Conservation (phyloP, 129 eudicot genomes). For the Flaveria bidentis region DNA sequence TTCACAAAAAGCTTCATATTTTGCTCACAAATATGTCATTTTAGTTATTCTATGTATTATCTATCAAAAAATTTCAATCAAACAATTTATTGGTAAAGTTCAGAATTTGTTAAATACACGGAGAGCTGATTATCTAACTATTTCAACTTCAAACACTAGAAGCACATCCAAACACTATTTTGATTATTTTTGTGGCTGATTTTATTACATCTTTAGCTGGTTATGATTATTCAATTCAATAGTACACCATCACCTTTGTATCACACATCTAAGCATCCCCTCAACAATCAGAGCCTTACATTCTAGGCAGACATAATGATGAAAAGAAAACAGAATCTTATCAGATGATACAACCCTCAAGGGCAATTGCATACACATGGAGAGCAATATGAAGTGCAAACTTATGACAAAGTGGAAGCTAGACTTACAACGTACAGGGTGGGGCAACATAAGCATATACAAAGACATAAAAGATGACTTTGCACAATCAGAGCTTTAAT, state of each 20-base stretch:
- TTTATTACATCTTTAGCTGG: neutral
- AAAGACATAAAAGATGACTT: neutral
- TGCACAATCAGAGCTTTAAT: neutral
- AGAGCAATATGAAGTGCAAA: neutral
- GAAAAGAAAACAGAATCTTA: neutral
- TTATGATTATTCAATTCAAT: neutral
- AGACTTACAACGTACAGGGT: neutral
- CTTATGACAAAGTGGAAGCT: neutral
- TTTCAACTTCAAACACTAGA: no score
- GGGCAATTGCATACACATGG: neutral
- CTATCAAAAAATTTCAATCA: no score
- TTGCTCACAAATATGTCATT: no score
- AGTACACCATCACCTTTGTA: neutral
- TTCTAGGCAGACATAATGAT: neutral
- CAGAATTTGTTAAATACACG: no score
- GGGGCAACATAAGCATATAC: neutral
- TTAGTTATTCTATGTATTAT: no score
- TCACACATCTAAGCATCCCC: neutral
- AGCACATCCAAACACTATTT: no score
- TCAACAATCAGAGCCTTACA: slow-evolving; percentile 1
- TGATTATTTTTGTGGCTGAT: neutral
- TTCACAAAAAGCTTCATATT: no score
- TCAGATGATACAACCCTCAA: neutral
- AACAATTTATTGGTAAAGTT: no score
- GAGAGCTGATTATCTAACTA: no score